These are phyloP conservation scores for Filosporella fistucella DNA, from an alignment of 495 filamentous ascomycete genomes.

Conservation along the genomic window DNA sequence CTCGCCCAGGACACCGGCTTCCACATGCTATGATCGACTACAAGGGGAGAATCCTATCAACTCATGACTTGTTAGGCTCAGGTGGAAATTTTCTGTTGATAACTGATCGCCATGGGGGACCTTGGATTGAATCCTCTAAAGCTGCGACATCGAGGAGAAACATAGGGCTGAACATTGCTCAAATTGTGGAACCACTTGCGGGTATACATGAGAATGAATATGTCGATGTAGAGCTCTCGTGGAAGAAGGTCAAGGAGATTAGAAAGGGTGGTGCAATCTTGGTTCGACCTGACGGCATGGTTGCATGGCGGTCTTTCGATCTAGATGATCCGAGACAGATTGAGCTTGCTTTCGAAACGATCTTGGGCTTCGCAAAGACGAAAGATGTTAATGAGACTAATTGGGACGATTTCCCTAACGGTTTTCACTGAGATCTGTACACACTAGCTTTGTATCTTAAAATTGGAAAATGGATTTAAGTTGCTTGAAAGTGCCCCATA, in stretches of 20 bases:
- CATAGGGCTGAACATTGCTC: slow-evolving; percentile 20
- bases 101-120: slow-evolving; percentile 30
- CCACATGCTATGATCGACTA: slow-evolving; percentile 38
- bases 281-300: slow-evolving; percentile 38
- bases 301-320: slow-evolving; percentile 31
- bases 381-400: no score
- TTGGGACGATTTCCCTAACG: no score
- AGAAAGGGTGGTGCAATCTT: slow-evolving; percentile 32
- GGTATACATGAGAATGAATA: slow-evolving; percentile 16
- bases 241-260: slow-evolving; percentile 31
- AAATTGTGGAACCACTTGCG: slow-evolving; percentile 19
- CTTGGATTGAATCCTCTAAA: slow-evolving; percentile 28
- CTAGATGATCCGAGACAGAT: no score
- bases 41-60: slow-evolving; percentile 26
- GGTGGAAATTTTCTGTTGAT: slow-evolving; percentile 33
- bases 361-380: no score
- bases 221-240: slow-evolving; percentile 31
- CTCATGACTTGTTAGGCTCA: slow-evolving; percentile 33
- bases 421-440: no score
- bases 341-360: no score
- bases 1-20: slow-evolving; percentile 30
- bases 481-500: no score
- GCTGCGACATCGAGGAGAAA: neutral
- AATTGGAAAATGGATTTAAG: no score
- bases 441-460: no score